Base-by-base conservation (phyloP, 768 basidiomycete genomes). In the Fomitopsis serialis region DNA sequence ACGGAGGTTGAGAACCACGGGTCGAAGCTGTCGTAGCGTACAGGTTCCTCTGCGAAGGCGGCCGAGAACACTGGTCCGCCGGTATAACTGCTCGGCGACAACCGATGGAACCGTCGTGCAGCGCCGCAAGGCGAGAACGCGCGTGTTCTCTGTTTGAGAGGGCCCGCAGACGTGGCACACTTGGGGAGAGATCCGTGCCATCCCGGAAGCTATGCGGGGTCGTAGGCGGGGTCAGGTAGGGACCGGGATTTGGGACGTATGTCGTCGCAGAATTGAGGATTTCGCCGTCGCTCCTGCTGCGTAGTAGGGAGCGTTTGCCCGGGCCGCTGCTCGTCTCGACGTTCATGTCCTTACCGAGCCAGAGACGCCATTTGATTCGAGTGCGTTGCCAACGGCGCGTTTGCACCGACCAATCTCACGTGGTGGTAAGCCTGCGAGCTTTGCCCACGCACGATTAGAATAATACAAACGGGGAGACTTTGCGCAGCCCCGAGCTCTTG, bases 371-470 rank as follows among this genome's bases (percentile, higher is more conserved):
- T 55, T 85, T 84, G 19, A 96, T 55, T 85, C 85, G 19, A 96
- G 79, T 9, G 91, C 85, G 65, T 85, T 83, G 22, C 92, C 89
- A 42, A 98, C 80, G 0, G 89, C 89, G 22, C 89, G 82, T 69
- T 98, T 94, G 64, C 92, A 94, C 17, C 84, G 80, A 36, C 90
- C 85, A 48, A 98, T 89, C 73, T 98, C 94, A 40, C 83, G 73
- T 4, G 91, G 83, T 0, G 86, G 82, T 2, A 98, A 77, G 17
- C 93, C 92, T n/a, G 89, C 89, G 6, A 98, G 78, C 63, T 94
- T 93, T 1, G 90, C 89, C 95, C 95, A 97, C 17, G 94, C 93
- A 24, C 84, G 82, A 66, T 97, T 96, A 12, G 91, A 93, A 61
- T 95, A 97, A n/a, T n/a, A n/a, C n/a, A n/a, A n/a, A n/a, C n/a